Base-by-base conservation (phyloP, 495 filamentous ascomycete genomes). In the Podospora anserina region DNA sequence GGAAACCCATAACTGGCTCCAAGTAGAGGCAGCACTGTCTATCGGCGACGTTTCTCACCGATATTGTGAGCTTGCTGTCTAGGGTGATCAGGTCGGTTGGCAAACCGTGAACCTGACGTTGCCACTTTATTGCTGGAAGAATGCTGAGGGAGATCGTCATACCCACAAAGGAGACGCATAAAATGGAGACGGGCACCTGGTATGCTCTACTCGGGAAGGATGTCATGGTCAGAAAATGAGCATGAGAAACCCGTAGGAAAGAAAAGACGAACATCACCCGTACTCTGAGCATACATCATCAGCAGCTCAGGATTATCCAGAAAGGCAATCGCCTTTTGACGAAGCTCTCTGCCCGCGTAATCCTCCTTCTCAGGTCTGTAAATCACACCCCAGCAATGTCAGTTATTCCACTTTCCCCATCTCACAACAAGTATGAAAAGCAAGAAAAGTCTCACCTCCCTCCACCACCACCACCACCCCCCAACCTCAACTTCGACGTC, bases 261-360 rank as follows among this genome's bases (percentile, higher is more conserved):
- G 39, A 28, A 49, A 54, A 30, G 23, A 74, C 78, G 71, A 74
- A 86, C 84, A 57, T 82, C 78, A 61, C 74, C 78, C 49, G 80
- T 79, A 49, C 78, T 75, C 64, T 83, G 76, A 16, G 84, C 79
- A 30, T 82, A 79, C 82, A 86, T 86, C 79, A 84, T 84, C 27
- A 87, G 73, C 64, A 84, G 68, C 67, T 87, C 85, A 1, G 84
- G 84, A 61, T 70, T 82, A 61, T 84, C 80, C 0, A 87, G 74
- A 28, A 83, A 79, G 23, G 81, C 71, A 18, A 79, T 73, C 34
- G 84, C 84, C 28, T 78, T 70, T 49, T 79, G 73, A 2, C 81
- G 81, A 13, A 74, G 74, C 66, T 84, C 79, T 18, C 59, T 19
- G 3, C 57, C 28, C 39, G 68, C 69, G 65, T 76, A 83, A 23